Conservation (phyloP, 176 grass and related monocot species). For the Alopecurus myosuroides region DNA sequence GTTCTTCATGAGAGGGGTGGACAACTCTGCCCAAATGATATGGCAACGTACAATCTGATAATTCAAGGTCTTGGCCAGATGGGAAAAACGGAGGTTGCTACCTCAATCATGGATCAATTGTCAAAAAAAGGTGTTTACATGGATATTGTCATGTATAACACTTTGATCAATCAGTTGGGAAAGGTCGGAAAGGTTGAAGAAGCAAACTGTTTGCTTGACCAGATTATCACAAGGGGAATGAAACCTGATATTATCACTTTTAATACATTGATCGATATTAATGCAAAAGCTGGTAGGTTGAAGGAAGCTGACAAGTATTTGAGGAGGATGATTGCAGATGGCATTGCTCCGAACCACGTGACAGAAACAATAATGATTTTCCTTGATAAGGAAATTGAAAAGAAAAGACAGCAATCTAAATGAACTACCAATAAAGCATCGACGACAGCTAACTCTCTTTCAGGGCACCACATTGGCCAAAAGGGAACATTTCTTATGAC, state of each 20-base stretch:
- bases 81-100: conserved; percentile 65
- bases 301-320: conserved; percentile 88
- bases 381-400: conserved; percentile 83
- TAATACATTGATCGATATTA: conserved; percentile 88
- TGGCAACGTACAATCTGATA: conserved; percentile 88
- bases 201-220: conserved; percentile 60
- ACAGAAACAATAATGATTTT: conserved; percentile 87
- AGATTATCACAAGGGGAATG: conserved; percentile 65
- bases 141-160: conserved; percentile 97
- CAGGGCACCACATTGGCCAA: neutral
- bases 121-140: conserved; percentile 77
- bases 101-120: conserved; percentile 61
- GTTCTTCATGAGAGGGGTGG: conserved; percentile 77
- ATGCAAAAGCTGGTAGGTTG: conserved; percentile 79
- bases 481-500: neutral
- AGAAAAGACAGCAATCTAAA: conserved; percentile 38
- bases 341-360: conserved; percentile 78
- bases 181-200: conserved; percentile 66
- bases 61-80: conserved; percentile 89
- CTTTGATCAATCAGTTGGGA: conserved; percentile 83
- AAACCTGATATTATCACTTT: conserved; percentile 92
- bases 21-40: conserved; percentile 67
- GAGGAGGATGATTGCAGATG: conserved; percentile 75
- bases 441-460: neutral
- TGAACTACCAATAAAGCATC: neutral